Conservation (phyloP, 345 rosid species). For the Bruguiera parviflora region DNA sequence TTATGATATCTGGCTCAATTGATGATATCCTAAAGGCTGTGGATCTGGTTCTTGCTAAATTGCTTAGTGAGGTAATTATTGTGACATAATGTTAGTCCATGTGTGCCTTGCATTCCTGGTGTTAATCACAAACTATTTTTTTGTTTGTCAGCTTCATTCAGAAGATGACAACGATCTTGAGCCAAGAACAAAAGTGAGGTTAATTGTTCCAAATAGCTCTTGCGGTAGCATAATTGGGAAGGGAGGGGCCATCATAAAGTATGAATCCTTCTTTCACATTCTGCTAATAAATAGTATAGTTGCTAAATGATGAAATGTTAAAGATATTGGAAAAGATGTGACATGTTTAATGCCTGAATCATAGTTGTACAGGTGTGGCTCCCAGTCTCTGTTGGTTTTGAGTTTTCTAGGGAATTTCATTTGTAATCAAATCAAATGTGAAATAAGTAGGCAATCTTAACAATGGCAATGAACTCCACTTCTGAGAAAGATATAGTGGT, state of each 20-base stretch:
- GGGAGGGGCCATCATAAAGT: conserved; percentile 98
- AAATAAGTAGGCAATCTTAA: no score
- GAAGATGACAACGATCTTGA: conserved; percentile 76
- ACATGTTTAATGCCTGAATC: not conserved
- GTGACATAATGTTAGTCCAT: not conserved
- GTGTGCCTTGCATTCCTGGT: conserved; percentile 10
- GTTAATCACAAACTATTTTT: conserved; percentile 10
- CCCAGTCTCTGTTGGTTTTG: not conserved
- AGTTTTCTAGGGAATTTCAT: not conserved
- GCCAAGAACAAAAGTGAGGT: conserved; percentile 81
- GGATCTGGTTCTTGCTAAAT: conserved; percentile 80
- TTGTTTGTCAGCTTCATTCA: conserved; percentile 55
- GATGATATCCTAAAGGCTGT: conserved; percentile 77
- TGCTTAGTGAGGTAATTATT: conserved; percentile 76
- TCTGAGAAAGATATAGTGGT: no score
- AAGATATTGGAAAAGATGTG: not conserved
- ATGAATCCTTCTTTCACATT: conserved; percentile 28
- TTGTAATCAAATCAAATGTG: no score
- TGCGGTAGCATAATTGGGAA: conserved; percentile 99
- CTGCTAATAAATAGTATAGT: conserved; percentile 7
- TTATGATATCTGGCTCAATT: conserved; percentile 72
- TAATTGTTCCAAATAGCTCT: conserved; percentile 88
- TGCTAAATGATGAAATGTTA: not conserved
- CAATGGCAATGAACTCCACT: no score
- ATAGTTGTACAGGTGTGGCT: not conserved